Percentiles rank a stretch among this genome's conserved stretches.
phyloP scores from a whole-genome alignment of 2,329 filamentous ascomycete species.

The Penicillium aurantiogriseum region DNA sequence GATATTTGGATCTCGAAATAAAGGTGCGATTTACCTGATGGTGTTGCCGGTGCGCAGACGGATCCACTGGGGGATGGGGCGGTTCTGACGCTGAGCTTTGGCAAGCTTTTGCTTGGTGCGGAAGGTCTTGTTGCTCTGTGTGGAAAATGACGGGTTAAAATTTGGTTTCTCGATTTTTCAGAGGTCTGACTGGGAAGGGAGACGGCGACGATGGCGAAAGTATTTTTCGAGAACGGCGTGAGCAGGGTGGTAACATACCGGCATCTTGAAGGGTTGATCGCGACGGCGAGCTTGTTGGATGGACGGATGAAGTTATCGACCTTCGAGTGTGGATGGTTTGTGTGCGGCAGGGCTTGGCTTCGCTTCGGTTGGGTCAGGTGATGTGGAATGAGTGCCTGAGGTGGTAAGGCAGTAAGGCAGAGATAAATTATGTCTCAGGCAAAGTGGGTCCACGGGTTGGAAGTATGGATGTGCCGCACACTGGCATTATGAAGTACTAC shows the following conservation, averaged over 20 bases:
- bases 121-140: constrained; percentile 99
- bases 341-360: constrained; percentile 45
- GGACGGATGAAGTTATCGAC: constrained; percentile 37
- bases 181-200: constrained; percentile 1
- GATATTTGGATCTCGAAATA: constrained; percentile 7
- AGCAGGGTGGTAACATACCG: constrained; percentile 43
- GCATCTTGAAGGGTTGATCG: constrained; percentile 54
- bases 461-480: neutral
- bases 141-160: constrained; percentile 18
- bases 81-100: constrained; percentile 99
- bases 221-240: constrained; percentile 4
- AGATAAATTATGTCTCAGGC: neutral
- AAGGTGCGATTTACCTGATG: constrained; percentile 76
- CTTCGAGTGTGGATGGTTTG: constrained; percentile 37
- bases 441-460: neutral
- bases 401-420: constrained; percentile 13
- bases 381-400: constrained; percentile 21
- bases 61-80: constrained; percentile 99
- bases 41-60: constrained; percentile 97
- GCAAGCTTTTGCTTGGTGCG: constrained; percentile 99
- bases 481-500: neutral
- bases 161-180: neutral
- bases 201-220: constrained; percentile 3
- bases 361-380: constrained; percentile 41
- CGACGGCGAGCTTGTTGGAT: constrained; percentile 41